A percentile compares a stretch with the other conserved stretches of the same genome.
These are phyloP conservation scores for Penicillium cinerascens DNA, from an alignment of 495 filamentous ascomycete species.

Conservation along the genomic window DNA sequence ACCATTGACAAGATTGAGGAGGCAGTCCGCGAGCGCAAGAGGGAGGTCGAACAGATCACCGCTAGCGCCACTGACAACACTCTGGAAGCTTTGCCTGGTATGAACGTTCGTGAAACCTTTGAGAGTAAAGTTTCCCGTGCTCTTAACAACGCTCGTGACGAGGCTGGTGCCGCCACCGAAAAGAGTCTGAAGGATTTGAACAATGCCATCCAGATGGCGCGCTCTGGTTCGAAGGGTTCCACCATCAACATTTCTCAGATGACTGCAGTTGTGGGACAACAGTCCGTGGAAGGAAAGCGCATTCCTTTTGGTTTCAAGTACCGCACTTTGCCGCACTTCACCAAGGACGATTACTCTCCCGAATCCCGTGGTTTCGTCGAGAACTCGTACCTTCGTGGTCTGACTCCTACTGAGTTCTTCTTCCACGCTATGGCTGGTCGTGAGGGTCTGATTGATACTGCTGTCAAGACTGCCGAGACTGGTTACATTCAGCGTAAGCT, in stretches of 20 bases:
- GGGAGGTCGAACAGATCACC: slow-evolving; percentile 70
- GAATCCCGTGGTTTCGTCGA: slow-evolving; percentile 97
- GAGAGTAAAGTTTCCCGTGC: slow-evolving; percentile 92
- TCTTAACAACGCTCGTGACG: slow-evolving; percentile 92
- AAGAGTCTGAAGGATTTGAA: slow-evolving; percentile 91
- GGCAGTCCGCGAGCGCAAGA: slow-evolving; percentile 74
- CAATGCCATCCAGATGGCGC: slow-evolving; percentile 93
- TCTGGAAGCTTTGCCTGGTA: slow-evolving; percentile 86
- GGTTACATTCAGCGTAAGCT: slow-evolving; percentile 98
- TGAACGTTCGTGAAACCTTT: slow-evolving; percentile 98
- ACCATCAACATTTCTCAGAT: slow-evolving; percentile 99
- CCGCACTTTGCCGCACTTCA: slow-evolving; percentile 94
- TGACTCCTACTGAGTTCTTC: slow-evolving; percentile 96
- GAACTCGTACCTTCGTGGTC: slow-evolving; percentile 94
- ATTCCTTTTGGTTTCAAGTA: slow-evolving; percentile 99
- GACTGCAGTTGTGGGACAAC: slow-evolving; percentile 94
- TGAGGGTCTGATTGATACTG: slow-evolving; percentile 99
- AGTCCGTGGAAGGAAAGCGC: slow-evolving; percentile 96
- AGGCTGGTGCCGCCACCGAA: slow-evolving; percentile 86
- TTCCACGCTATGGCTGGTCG: slow-evolving; percentile 99
- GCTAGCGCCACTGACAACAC: slow-evolving; percentile 73
- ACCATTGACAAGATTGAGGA: slow-evolving; percentile 82
- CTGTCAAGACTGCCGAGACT: slow-evolving; percentile 98
- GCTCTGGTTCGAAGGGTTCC: slow-evolving; percentile 94
- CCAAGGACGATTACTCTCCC: slow-evolving; percentile 97